Conservation (phyloP, 2,329 filamentous ascomycete species). For the Venturia nashicola region DNA sequence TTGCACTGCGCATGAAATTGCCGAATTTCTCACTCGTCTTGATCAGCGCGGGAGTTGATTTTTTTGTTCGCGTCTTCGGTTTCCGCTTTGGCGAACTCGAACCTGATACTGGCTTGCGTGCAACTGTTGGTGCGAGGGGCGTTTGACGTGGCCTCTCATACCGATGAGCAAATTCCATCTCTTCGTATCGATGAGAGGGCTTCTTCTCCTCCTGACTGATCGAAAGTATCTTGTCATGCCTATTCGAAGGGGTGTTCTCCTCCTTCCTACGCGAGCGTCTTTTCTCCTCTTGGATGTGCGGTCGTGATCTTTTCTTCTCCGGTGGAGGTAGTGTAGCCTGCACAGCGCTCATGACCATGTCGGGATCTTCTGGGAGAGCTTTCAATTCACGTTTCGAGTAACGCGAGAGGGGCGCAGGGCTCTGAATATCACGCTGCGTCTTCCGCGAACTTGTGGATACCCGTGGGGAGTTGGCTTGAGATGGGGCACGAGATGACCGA, state of each 20-base stretch:
- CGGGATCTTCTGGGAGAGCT: conserved; percentile 3
- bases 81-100: neutral
- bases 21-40: conserved; percentile 2
- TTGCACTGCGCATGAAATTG: neutral
- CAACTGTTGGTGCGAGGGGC: neutral
- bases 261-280: neutral
- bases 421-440: neutral
- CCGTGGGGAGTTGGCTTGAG: neutral
- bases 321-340: neutral
- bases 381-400: neutral
- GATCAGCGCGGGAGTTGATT: neutral
- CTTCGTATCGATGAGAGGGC: neutral
- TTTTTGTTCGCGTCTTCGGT: neutral
- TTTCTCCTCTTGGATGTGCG: neutral
- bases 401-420: neutral
- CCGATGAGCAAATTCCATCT: neutral
- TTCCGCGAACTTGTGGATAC: neutral
- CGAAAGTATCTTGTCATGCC: neutral
- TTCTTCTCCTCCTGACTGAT: neutral
- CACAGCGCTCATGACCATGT: neutral
- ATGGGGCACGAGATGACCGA: neutral
- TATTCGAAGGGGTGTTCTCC: neutral
- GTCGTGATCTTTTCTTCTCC: neutral
- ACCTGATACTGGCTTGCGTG: neutral
- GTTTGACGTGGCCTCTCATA: neutral